phyloP scores from a whole-genome alignment of 1,284 basidiomycete genomes.

The Ustilago curta region DNA sequence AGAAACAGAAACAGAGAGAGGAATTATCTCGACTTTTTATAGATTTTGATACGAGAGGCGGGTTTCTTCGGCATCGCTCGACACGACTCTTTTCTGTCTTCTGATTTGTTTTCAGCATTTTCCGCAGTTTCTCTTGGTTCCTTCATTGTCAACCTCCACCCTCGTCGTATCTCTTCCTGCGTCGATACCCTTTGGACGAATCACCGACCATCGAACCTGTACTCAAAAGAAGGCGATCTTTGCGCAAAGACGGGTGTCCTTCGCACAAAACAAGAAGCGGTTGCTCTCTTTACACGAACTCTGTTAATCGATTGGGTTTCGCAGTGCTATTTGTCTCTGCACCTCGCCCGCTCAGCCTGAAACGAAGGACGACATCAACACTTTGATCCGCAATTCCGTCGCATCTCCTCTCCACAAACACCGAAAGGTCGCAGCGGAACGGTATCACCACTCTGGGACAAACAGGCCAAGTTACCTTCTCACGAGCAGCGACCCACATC shows the following conservation, averaged over 20 bases:
- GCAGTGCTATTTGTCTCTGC: not conserved
- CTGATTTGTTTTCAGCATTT: slow-evolving; percentile 17
- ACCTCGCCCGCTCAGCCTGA: not conserved
- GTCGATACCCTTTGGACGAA: not conserved
- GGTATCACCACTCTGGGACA: slow-evolving; percentile 3
- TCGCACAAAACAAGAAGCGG: not conserved
- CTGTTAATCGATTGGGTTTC: not conserved
- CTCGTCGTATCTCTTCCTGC: slow-evolving; percentile 3
- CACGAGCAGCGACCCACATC: slow-evolving; percentile 14
- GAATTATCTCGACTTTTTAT: not conserved
- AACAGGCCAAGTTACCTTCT: slow-evolving; percentile 4
- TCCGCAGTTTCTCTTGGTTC: slow-evolving; percentile 17
- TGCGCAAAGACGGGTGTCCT: not conserved
- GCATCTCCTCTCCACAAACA: slow-evolving; percentile 16
- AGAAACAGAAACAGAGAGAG: not conserved
- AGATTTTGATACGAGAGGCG: slow-evolving; percentile 4
- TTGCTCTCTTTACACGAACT: not conserved
- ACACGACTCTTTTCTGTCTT: slow-evolving; percentile 4
- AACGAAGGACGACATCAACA: not conserved
- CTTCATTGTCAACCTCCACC: slow-evolving; percentile 8
- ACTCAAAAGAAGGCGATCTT: not conserved
- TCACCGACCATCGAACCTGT: not conserved
- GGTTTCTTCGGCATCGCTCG: slow-evolving; percentile 19
- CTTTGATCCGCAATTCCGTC: slow-evolving; percentile 23
- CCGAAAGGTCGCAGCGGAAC: slow-evolving; percentile 19